A percentile compares a stretch with the other conserved stretches of the same genome.
Conservation (phyloP, 1,139 yeast genomes). For the Geotrichum fermentans region DNA sequence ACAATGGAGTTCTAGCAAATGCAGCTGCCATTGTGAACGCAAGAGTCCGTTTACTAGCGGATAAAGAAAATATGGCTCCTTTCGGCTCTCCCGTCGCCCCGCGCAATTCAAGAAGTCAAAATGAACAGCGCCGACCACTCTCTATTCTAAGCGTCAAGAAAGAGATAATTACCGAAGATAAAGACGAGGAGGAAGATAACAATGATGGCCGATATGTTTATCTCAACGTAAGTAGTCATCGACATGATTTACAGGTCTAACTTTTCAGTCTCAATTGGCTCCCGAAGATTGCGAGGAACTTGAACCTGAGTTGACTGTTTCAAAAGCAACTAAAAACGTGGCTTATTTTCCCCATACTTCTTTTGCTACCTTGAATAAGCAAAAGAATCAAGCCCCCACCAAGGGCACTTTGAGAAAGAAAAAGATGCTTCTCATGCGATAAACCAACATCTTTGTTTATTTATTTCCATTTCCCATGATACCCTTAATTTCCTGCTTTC, state of each 20-base stretch:
- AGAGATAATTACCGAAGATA: neutral
- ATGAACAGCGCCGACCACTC: neutral
- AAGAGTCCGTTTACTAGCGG: slow-evolving; percentile 9
- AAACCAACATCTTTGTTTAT: too few relatives aligned
- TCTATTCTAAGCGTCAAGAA: neutral
- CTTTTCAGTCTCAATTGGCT: slow-evolving; percentile 2
- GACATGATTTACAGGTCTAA: neutral
- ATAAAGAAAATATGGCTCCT: slow-evolving; percentile 17
- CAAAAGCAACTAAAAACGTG: neutral
- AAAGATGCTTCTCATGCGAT: slow-evolving; percentile 9
- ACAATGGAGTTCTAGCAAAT: neutral
- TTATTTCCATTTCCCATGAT: neutral
- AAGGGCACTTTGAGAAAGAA: neutral
- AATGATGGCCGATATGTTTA: neutral
- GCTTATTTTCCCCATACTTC: neutral
- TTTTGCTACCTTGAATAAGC: neutral
- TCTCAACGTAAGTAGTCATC: neutral
- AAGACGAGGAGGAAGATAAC: slow-evolving; percentile 1
- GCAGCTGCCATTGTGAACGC: slow-evolving; percentile 17
- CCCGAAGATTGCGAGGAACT: neutral
- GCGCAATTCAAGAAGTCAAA: neutral
- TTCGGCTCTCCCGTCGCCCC: slow-evolving; percentile 3
- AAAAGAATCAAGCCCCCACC: neutral
- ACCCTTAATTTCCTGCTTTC: neutral
- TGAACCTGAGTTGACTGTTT: neutral